Conservation (phyloP, 345 rosid species). For the Atalantia buxifolia region DNA sequence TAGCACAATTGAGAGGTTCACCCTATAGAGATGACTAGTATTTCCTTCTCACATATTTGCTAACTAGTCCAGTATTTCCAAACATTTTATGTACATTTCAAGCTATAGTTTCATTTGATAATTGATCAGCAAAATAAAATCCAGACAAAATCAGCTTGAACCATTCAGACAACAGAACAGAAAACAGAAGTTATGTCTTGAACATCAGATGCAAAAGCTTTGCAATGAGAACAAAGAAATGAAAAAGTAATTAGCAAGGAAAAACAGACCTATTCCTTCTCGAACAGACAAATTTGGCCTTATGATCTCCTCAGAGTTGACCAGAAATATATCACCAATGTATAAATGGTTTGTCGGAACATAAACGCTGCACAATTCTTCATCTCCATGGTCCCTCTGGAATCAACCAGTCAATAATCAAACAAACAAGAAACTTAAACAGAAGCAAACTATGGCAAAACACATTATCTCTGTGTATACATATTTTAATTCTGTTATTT, state of each 20-base stretch:
- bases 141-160: background rate
- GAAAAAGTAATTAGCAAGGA: background rate
- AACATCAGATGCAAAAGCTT: background rate
- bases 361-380: constrained; percentile 82
- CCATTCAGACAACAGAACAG: background rate
- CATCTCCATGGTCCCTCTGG: constrained; percentile 70
- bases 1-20: background rate
- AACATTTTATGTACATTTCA: background rate
- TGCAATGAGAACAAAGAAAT: background rate
- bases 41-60: background rate
- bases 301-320: constrained; percentile 73
- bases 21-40: background rate
- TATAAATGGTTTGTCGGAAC: constrained; percentile 88
- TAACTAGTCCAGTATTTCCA: background rate
- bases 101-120: background rate
- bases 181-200: background rate
- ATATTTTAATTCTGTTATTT: background rate
- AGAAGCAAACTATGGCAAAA: background rate
- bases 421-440: background rate
- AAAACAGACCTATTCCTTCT: constrained; percentile 78
- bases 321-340: constrained; percentile 78
- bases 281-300: constrained; percentile 84
- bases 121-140: background rate
- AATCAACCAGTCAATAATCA: constrained; percentile 15
- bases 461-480: background rate